These are phyloP conservation scores for Neonothopanus nambi DNA, from an alignment of 1,284 basidiomycete genomes.

Conservation along the genomic window DNA sequence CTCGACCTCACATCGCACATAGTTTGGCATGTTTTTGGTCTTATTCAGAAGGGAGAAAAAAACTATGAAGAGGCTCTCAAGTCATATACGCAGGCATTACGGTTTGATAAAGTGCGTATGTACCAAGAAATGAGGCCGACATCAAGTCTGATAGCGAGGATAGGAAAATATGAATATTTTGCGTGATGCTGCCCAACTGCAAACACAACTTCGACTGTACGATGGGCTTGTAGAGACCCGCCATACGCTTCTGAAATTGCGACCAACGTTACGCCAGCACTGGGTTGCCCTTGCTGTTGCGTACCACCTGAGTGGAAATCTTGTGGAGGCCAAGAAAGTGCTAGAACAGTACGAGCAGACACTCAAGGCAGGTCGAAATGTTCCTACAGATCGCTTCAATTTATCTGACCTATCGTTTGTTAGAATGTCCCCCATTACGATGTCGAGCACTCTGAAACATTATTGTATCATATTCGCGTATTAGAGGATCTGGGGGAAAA, in stretches of 20 bases:
- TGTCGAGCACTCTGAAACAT: conserved; percentile 83
- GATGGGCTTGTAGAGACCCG: conserved; percentile 83
- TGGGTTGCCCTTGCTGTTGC: conserved; percentile 93
- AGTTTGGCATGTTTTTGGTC: conserved; percentile 97
- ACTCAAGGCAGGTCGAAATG: conserved; percentile 52
- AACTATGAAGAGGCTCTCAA: conserved; percentile 90
- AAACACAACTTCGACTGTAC: conserved; percentile 88
- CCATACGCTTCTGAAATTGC: conserved; percentile 75
- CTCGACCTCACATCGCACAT: conserved; percentile 94
- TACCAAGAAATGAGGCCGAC: conserved; percentile 3
- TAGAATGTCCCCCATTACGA: conserved; percentile 79
- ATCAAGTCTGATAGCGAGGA: conserved; percentile 15
- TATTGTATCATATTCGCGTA: conserved; percentile 81
- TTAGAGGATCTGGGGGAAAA: conserved; percentile 77
- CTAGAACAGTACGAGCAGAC: conserved; percentile 69
- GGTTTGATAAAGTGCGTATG: conserved; percentile 79
- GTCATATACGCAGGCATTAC: conserved; percentile 80
- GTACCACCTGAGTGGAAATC: conserved; percentile 82
- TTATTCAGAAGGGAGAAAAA: conserved; percentile 89
- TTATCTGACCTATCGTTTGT: conserved; percentile 8
- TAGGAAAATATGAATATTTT: conserved; percentile 95
- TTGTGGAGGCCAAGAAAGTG: conserved; percentile 71
- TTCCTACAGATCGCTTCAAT: background rate
- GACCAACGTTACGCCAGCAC: conserved; percentile 84
- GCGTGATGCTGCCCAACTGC: conserved; percentile 87